Percentiles rank a stretch among this genome's conserved stretches.
phyloP scores from a whole-genome alignment of 192 early-diverging fungal genomes.

The Coemansia aciculifera region DNA sequence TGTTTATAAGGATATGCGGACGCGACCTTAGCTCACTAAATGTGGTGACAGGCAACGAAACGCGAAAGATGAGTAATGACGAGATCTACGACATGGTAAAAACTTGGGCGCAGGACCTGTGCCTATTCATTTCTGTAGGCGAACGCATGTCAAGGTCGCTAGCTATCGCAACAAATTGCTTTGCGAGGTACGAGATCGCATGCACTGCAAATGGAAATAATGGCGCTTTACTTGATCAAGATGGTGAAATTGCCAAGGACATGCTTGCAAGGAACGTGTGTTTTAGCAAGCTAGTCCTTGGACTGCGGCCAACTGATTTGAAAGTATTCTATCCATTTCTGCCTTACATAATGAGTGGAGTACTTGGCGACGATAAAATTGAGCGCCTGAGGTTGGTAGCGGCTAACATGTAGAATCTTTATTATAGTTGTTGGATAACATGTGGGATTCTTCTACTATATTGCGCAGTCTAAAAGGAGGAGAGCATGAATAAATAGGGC shows the following conservation, averaged over 20 bases:
- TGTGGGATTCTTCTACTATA: no score
- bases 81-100: constrained; percentile 5
- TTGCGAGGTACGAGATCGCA: constrained; percentile 11
- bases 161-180: constrained; percentile 15
- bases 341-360: no score
- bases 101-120: constrained; percentile 15
- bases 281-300: constrained; percentile 20
- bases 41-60: constrained; percentile 16
- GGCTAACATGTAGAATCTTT: no score
- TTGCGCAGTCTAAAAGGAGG: no score
- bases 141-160: constrained; percentile 12
- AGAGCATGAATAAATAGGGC: no score
- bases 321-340: constrained; percentile 6
- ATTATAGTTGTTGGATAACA: no score
- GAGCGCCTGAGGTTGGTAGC: no score
- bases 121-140: neutral
- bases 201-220: neutral
- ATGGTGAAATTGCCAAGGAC: constrained; percentile 14
- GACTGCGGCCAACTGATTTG: constrained; percentile 33
- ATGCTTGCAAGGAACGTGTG: constrained; percentile 16
- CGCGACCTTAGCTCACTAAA: constrained; percentile 1
- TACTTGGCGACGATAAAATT: no score
- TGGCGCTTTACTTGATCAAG: neutral
- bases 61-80: neutral
- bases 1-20: constrained; percentile 19